Evolutionary conservation across 805 yeast genomes (phyloP), one percentile per base, ranked within the genome.

Genomic region (Saccharomycopsis fibuligera): DNA sequence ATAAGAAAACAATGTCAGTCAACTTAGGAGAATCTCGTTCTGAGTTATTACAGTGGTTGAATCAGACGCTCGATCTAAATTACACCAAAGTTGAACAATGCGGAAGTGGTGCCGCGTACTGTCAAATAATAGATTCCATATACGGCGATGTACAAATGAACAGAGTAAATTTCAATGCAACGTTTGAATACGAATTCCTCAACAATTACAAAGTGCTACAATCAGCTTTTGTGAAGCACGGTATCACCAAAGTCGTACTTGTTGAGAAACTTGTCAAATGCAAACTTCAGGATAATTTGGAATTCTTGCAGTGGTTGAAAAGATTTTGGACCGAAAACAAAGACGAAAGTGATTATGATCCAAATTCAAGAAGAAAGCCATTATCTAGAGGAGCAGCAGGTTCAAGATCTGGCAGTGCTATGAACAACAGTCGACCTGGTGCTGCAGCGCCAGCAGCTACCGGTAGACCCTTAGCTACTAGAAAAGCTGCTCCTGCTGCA

Each of bases 61-160:
- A 91, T 60, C 71, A 76, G 38, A 74, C 86, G 2, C 70, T 88
- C 41, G 75, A 75, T 39, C 65, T 89, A 37, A 70, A 79, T 54
- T 78, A 86, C 58, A 71, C 79, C 33, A 87, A 85, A 61, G 83
- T 93, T 1, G 99, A 93, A 62, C 90, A 90, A 64, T 83, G 96
- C 61, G 99, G 99, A 16, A 78, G 85, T 2, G 99, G 99, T 2
- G 96, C 96, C 1, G 91, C 88, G 1, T 91, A 87, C 62, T 89
- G 97, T 64, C 96, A 90, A 68, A 75, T 93, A 35, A 73, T 91
- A 70, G 97, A 93, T 64, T 78, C 89, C 5, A 80, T 93, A 17
- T 86, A 73, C 58, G 81, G 83, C 8, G 96, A 88, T 57, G 74
- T 93, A 17, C 93, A 96, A 1, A 76, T 91, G 83, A 60, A 68